Conservation (phyloP, 495 filamentous ascomycete species). For the Penicillium maclennaniae region DNA sequence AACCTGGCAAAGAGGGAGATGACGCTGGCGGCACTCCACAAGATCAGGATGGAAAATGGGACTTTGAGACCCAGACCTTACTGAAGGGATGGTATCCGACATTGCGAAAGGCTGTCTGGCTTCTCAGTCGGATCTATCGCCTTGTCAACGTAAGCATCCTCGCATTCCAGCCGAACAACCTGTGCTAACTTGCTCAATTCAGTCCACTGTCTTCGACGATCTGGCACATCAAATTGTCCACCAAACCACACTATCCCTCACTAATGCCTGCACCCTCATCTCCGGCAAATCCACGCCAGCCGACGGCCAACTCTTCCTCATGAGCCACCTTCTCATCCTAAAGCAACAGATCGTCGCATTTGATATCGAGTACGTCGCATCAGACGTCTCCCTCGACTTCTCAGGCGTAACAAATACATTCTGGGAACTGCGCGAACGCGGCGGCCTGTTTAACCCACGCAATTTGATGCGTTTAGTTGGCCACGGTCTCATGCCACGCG, state of each 20-base stretch:
- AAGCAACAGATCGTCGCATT: slow-evolving; percentile 90
- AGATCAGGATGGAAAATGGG: slow-evolving; percentile 49
- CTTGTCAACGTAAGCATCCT: slow-evolving; percentile 57
- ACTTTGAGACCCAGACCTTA: slow-evolving; percentile 49
- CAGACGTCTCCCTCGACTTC: slow-evolving; percentile 72
- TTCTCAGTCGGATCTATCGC: slow-evolving; percentile 80
- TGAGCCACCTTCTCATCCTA: slow-evolving; percentile 85
- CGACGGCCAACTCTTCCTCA: slow-evolving; percentile 79
- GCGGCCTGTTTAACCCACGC: slow-evolving; percentile 65
- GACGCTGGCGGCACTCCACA: slow-evolving; percentile 42
- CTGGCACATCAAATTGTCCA: slow-evolving; percentile 75
- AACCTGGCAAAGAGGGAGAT: slow-evolving; percentile 49
- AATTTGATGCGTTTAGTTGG: slow-evolving; percentile 58
- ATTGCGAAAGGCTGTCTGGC: slow-evolving; percentile 72
- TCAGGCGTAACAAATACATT: slow-evolving; percentile 74
- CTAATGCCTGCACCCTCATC: slow-evolving; percentile 48
- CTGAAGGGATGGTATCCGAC: slow-evolving; percentile 62
- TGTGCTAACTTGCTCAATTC: slow-evolving; percentile 18
- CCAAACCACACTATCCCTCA: slow-evolving; percentile 64
- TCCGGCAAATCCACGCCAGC: slow-evolving; percentile 50
- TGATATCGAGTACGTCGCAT: slow-evolving; percentile 82
- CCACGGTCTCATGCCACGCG: slow-evolving; percentile 54
- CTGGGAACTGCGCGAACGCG: slow-evolving; percentile 65
- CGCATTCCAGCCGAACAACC: background rate
- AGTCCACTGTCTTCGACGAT: slow-evolving; percentile 73